Conservation (phyloP, 495 filamentous ascomycete genomes). For the Aspergillus avenaceus region DNA sequence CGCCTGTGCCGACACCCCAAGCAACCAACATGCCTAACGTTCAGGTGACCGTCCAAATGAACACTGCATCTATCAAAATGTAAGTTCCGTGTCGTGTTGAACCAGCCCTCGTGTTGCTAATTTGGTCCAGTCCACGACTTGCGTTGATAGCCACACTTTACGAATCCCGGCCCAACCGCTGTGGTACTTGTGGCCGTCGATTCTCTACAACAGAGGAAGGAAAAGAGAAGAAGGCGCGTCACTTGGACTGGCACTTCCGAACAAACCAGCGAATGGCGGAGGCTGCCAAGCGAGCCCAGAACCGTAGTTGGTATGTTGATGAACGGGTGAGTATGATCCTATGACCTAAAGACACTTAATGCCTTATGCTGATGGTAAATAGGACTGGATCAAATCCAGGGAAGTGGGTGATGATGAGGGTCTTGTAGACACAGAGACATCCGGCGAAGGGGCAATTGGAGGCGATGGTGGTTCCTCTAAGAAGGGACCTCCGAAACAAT, state of each 20-base stretch:
- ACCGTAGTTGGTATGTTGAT: slow-evolving; percentile 89
- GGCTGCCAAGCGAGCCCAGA: slow-evolving; percentile 73
- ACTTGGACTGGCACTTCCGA: slow-evolving; percentile 97
- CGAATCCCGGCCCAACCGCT: slow-evolving; percentile 75
- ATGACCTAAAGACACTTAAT: background rate
- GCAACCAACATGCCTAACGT: slow-evolving; percentile 20
- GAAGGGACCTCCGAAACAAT: slow-evolving; percentile 63
- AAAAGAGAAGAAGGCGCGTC: slow-evolving; percentile 78
- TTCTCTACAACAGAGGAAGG: slow-evolving; percentile 76
- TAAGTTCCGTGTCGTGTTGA: slow-evolving; percentile 42
- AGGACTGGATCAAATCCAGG: slow-evolving; percentile 86
- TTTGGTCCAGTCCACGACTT: slow-evolving; percentile 73
- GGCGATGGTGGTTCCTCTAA: slow-evolving; percentile 36
- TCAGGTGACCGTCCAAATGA: slow-evolving; percentile 62
- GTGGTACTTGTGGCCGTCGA: slow-evolving; percentile 84
- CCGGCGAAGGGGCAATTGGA: slow-evolving; percentile 27
- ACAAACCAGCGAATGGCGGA: slow-evolving; percentile 88
- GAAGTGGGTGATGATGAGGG: slow-evolving; percentile 65
- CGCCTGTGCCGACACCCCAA: slow-evolving; percentile 29
- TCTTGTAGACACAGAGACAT: slow-evolving; percentile 37
- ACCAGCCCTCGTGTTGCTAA: too few relatives aligned
- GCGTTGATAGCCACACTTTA: slow-evolving; percentile 70
- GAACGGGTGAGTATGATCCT: slow-evolving; percentile 64
- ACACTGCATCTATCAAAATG: slow-evolving; percentile 73
- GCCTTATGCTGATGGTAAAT: slow-evolving; percentile 6